A percentile compares a stretch with the other conserved stretches of the same genome.
Conservation (phyloP, 345 rosid genomes). For the Gossypium rotundifolium region DNA sequence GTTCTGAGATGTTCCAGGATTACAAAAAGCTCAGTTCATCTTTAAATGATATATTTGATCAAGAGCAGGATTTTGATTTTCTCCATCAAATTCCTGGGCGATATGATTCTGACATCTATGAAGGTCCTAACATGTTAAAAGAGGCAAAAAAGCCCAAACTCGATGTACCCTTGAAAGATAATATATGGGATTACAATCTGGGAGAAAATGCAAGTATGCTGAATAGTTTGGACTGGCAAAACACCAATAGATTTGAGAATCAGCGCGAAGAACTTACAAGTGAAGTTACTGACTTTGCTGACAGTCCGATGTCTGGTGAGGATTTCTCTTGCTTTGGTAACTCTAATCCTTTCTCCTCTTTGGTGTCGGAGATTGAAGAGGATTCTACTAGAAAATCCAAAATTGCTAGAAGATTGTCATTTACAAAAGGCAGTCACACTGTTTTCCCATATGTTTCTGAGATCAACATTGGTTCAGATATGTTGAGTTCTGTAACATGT, state of each 20-base stretch:
- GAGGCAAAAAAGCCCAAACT: conserved; percentile 28
- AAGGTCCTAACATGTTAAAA: conserved; percentile 16
- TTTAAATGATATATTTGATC: conserved; percentile 30
- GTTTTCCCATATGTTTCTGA: conserved; percentile 45
- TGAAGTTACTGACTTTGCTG: conserved; percentile 49
- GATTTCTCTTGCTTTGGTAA: conserved; percentile 29
- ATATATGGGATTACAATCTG: conserved; percentile 23
- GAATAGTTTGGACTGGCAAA: conserved; percentile 25
- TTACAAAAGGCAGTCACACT: conserved; percentile 27
- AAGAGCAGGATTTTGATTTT: conserved; percentile 29
- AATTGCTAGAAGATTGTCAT: conserved; percentile 50
- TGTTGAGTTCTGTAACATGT: conserved; percentile 25
- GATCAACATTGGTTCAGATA: conserved; percentile 34
- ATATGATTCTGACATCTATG: conserved; percentile 17
- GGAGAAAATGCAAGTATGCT: conserved; percentile 25
- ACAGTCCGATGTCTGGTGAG: conserved; percentile 27
- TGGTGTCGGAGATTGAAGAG: conserved; percentile 34
- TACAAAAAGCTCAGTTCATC: conserved; percentile 29
- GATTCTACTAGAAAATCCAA: conserved; percentile 40
- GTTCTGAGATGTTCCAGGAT: conserved; percentile 31
- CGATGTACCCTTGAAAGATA: conserved; percentile 23
- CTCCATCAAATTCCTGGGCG: conserved; percentile 17
- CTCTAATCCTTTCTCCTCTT: conserved; percentile 27
- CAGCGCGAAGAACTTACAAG: conserved; percentile 38
- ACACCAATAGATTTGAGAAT: conserved; percentile 24